phyloP scores from a whole-genome alignment of 768 basidiomycete species.

The Dacryopinax primogenitus region DNA sequence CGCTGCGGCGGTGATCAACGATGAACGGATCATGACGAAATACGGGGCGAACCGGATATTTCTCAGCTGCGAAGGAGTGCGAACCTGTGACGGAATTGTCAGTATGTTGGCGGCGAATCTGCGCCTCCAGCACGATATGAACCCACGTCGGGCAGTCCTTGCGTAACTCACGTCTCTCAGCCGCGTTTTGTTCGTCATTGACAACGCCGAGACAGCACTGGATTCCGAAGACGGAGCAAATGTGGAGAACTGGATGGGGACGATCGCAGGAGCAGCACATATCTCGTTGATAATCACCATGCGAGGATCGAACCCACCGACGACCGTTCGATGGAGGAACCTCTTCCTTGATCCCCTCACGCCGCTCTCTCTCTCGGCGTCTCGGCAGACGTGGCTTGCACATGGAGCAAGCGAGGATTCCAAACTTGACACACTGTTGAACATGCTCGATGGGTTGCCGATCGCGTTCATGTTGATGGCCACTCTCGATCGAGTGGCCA shows the following conservation, averaged over 20 bases:
- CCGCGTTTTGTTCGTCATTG: conserved; percentile 27
- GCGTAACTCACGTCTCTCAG: conserved; percentile 20
- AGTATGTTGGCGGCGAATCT: conserved; percentile 21
- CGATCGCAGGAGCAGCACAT: conserved; percentile 21
- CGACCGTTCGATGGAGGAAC: conserved; percentile 5
- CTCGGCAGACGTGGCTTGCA: conserved; percentile 21
- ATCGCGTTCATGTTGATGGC: neutral
- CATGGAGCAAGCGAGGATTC: conserved; percentile 15
- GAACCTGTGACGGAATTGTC: conserved; percentile 21
- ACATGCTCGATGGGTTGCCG: neutral
- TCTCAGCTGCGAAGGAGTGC: conserved; percentile 29
- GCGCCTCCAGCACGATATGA: conserved; percentile 20
- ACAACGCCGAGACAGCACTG: conserved; percentile 35
- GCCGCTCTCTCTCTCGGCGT: conserved; percentile 13
- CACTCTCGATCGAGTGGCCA: neutral
- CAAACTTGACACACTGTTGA: conserved; percentile 3
- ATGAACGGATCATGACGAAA: conserved; percentile 18
- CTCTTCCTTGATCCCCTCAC: neutral
- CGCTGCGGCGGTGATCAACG: conserved; percentile 28
- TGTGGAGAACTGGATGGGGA: conserved; percentile 22
- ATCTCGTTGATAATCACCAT: conserved; percentile 30
- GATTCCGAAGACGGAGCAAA: conserved; percentile 19
- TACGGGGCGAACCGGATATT: conserved; percentile 25
- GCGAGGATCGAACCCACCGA: conserved; percentile 17
- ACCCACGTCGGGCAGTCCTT: conserved; percentile 19